Evolutionary conservation across 2,329 filamentous ascomycete species (phyloP), one percentile per base, ranked within the genome.

Genomic region (Ophiosphaerella herpotricha): DNA sequence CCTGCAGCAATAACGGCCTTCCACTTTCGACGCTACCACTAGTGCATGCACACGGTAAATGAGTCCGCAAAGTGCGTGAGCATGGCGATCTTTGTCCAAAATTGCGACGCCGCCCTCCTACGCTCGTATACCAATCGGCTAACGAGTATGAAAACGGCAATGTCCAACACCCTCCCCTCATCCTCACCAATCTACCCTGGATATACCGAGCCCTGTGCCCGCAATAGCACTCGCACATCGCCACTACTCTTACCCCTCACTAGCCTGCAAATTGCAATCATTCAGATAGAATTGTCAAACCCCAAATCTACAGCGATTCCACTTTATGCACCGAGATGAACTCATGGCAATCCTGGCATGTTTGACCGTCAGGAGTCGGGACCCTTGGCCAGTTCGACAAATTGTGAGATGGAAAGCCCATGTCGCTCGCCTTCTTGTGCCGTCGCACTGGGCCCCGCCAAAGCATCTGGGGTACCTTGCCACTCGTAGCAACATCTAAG

Each of bases 381-480:
- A 55, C 55, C 55, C 52, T 52, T 48, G n/a, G 29, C 12, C 41
- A 36, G 52, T 57, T 57, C 55, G 41, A 46, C 24, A 51, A 36
- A 46, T 47, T 43, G 46, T 14, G 41, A 44, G 39, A 23, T 35
- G 32, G 24, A 37, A 44, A 23, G 13, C 40, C 44, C 48, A 42
- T 52, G 41, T 45, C 41, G 23, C 41, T 46, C 45, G 42, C 39
- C 29, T 54, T 29, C 26, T 39, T 43, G 46, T 47, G 38, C 48
- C 48, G 39, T 50, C 23, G 23, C 16, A 38, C 26, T 18, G 8
- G 23, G 47, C 26, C 49, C 46, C 48, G 50, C 41, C 33, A n/a
- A 12, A 32, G 11, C 43, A 46, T 52, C 46, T 48, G 53, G 55
- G 55, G 55, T 56, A 54, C 55, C 53, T 39, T 42, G 50, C 35